These are phyloP conservation scores for Aspergillus incahuasiensis DNA, from an alignment of 495 filamentous ascomycete genomes.

Conservation along the genomic window DNA sequence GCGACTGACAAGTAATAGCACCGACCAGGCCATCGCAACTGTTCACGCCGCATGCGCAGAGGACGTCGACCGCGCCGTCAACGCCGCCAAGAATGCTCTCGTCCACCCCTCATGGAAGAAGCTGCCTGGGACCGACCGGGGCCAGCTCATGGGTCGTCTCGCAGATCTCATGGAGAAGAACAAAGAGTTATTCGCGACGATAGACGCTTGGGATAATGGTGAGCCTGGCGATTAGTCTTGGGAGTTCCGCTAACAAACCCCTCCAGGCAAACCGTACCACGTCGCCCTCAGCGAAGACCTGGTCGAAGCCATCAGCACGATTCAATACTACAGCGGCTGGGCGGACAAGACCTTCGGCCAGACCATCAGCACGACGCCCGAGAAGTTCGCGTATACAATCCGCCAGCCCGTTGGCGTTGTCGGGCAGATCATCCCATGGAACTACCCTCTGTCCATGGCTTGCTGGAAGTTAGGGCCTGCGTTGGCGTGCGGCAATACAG, in stretches of 20 bases:
- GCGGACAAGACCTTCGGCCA: conserved; percentile 91
- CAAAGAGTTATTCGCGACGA: conserved; percentile 71
- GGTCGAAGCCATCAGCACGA: conserved; percentile 58
- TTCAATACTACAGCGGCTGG: conserved; percentile 87
- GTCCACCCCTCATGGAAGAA: conserved; percentile 72
- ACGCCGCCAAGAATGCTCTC: conserved; percentile 76
- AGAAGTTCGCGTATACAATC: conserved; percentile 84
- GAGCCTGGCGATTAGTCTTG: not conserved
- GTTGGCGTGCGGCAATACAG: conserved; percentile 79
- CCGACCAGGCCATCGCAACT: conserved; percentile 74
- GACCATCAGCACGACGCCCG: conserved; percentile 72
- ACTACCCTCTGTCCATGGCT: conserved; percentile 82
- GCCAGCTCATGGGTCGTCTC: conserved; percentile 68
- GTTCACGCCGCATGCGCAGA: conserved; percentile 75
- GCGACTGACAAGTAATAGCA: conserved; percentile 39
- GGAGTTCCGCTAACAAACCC: too few relatives aligned
- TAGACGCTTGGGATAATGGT: conserved; percentile 94
- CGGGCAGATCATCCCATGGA: conserved; percentile 91
- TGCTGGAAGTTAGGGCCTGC: conserved; percentile 91
- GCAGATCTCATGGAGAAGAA: conserved; percentile 68
- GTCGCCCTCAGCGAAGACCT: conserved; percentile 71
- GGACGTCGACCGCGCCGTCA: conserved; percentile 81
- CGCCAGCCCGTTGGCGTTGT: conserved; percentile 87
- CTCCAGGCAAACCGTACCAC: conserved; percentile 67
- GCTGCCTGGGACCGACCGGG: conserved; percentile 68